phyloP scores from a whole-genome alignment of 345 rosid species.

The Brassica juncea region DNA sequence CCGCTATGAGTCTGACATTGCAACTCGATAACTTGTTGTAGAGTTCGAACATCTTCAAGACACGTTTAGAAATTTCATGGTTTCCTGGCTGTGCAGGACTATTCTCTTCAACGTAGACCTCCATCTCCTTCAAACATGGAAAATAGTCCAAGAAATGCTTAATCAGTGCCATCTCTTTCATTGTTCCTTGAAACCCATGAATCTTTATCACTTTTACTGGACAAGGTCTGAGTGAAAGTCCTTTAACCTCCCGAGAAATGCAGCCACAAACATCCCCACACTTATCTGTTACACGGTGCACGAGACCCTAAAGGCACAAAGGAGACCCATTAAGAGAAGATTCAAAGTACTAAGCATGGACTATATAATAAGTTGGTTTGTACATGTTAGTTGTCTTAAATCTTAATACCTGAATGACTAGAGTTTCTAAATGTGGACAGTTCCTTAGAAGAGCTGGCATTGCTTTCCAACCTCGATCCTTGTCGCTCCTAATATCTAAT shows the following conservation, averaged over 20 bases:
- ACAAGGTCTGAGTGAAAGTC: too few relatives aligned
- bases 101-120: neutral
- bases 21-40: neutral
- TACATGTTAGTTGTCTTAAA: neutral
- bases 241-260: neutral
- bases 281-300: conserved; percentile 5
- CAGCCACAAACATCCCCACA: conserved; percentile 18
- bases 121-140: conserved; percentile 1
- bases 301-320: conserved; percentile 1
- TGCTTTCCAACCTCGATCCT: conserved; percentile 16
- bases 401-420: neutral
- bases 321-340: neutral
- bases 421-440: neutral
- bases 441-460: conserved; percentile 5
- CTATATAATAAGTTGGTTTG: too few relatives aligned
- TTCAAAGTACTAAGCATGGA: too few relatives aligned
- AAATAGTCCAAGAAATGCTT: conserved; percentile 6
- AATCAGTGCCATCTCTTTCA: neutral
- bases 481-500: neutral
- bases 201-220: too few relatives aligned
- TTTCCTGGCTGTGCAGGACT: neutral
- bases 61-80: neutral
- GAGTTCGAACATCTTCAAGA: neutral
- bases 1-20: neutral
- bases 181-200: neutral